Conservation (phyloP, 108 stramenopile genomes). For the Seminavis robusta region DNA sequence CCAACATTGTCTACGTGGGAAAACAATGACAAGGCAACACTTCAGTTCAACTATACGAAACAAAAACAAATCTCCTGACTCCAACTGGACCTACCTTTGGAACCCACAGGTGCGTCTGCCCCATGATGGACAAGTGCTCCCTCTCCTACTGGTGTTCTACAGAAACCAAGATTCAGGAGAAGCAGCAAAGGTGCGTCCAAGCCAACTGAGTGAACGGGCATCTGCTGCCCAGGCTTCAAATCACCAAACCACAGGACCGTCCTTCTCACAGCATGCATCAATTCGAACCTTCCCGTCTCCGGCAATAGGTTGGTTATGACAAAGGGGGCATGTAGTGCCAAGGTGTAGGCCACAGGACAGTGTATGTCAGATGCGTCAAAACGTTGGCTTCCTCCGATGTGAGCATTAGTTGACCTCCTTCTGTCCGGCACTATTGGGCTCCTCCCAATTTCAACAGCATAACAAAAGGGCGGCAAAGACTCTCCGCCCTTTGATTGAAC, state of each 20-base stretch:
- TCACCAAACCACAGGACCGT: constrained; percentile 85
- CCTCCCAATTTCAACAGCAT: constrained; percentile 76
- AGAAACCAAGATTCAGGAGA: constrained; percentile 87
- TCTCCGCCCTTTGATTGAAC: constrained; percentile 5
- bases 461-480: constrained; percentile 24
- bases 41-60: not conserved
- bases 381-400: not conserved
- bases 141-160: constrained; percentile 84
- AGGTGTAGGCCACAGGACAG: constrained; percentile 77
- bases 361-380: constrained; percentile 31
- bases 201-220: constrained; percentile 82
- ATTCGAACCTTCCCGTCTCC: constrained; percentile 80
- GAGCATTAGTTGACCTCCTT: not conserved
- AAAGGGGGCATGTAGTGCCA: constrained; percentile 88
- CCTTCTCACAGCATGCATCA: constrained; percentile 75
- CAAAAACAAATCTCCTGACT: constrained; percentile 14
- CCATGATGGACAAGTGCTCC: constrained; percentile 87
- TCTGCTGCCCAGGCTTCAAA: constrained; percentile 81
- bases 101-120: constrained; percentile 13
- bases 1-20: constrained; percentile 26
- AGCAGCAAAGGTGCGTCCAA: constrained; percentile 87
- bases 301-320: constrained; percentile 94
- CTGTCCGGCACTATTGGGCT: constrained; percentile 51
- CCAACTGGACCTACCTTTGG: constrained; percentile 15
- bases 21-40: not conserved